These are phyloP conservation scores for Mycena belliarum DNA, from an alignment of 768 basidiomycete genomes.

Conservation along the genomic window DNA sequence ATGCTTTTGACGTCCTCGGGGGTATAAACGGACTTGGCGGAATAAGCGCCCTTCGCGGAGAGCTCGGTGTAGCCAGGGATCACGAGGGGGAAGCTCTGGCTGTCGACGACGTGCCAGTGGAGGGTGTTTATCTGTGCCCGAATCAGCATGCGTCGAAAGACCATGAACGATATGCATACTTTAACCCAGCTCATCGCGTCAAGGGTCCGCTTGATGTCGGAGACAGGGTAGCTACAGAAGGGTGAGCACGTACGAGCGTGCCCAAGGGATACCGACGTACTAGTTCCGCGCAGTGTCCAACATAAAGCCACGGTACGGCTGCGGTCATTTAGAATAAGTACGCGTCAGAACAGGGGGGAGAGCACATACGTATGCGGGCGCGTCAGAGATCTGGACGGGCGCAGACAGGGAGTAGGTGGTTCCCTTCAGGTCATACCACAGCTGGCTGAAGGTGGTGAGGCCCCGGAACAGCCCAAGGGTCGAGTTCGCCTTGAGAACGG, in stretches of 20 bases:
- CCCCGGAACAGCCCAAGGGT: not conserved
- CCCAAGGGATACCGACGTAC: constrained; percentile 3
- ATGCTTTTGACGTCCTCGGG: constrained; percentile 57
- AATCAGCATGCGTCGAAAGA: not conserved
- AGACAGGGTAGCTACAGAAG: constrained; percentile 33
- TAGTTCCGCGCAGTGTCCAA: constrained; percentile 61
- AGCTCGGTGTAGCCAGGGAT: constrained; percentile 63
- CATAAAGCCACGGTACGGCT: constrained; percentile 54
- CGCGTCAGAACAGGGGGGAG: no score
- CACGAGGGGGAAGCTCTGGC: constrained; percentile 77
- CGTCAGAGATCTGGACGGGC: not conserved
- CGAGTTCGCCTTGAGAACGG: not conserved
- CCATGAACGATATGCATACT: constrained; percentile 18
- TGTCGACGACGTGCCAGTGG: constrained; percentile 86
- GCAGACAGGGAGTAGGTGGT: not conserved
- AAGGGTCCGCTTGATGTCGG: constrained; percentile 47
- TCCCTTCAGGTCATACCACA: not conserved
- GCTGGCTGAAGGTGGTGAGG: not conserved
- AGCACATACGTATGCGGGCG: not conserved
- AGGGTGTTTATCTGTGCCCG: constrained; percentile 62
- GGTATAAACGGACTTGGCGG: constrained; percentile 51
- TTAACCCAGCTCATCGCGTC: constrained; percentile 57
- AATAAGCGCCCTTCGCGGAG: constrained; percentile 68
- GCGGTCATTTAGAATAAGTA: not conserved
- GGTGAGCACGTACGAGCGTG: not conserved